phyloP scores from a whole-genome alignment of 139 green algal genomes.

The Dunaliella primolecta region DNA sequence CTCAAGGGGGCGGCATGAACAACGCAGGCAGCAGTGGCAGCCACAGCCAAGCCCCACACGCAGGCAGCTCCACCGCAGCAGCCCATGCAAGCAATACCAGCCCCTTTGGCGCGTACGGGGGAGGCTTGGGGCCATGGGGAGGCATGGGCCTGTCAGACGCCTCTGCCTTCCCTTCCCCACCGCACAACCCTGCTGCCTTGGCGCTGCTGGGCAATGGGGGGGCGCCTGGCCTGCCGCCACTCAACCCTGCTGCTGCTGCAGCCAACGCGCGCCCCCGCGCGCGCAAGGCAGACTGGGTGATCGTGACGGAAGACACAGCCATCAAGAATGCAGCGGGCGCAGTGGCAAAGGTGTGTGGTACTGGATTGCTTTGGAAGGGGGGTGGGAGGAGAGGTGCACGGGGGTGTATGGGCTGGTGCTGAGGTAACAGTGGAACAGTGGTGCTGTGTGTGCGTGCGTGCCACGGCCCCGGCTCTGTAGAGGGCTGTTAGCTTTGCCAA shows the following conservation, averaged over 20 bases:
- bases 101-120: no score
- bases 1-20: neutral
- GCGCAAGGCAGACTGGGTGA: conserved; percentile 46
- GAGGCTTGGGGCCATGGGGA: neutral
- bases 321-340: conserved; percentile 50
- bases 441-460: no score
- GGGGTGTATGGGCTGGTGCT: no score
- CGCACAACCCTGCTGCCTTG: neutral
- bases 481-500: no score
- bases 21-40: neutral
- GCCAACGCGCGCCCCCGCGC: conserved; percentile 17
- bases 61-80: no score
- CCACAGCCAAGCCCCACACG: neutral
- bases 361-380: no score
- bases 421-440: no score
- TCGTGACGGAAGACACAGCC: conserved; percentile 43
- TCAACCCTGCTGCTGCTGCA: neutral
- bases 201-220: neutral
- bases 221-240: neutral
- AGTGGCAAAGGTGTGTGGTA: conserved; percentile 30
- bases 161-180: neutral
- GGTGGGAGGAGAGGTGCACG: no score
- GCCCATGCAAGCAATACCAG: neutral
- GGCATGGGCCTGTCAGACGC: neutral
- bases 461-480: no score